Conservation (phyloP, 129 eudicot species). For the Saposhnikovia divaricata region DNA sequence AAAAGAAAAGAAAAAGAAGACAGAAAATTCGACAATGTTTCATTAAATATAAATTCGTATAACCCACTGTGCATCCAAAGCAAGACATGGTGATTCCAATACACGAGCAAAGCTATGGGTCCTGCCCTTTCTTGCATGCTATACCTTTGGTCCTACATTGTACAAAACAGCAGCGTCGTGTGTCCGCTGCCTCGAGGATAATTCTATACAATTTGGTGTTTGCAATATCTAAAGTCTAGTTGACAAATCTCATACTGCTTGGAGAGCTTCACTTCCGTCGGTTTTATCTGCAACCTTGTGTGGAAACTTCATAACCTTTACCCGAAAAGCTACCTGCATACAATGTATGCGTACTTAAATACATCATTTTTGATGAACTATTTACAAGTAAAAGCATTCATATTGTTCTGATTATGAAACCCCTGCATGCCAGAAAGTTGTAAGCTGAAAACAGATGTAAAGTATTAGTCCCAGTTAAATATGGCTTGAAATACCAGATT, state of each 20-base stretch:
- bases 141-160: constrained; percentile 8
- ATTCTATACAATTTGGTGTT: constrained; percentile 44
- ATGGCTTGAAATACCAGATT: not conserved
- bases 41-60: not conserved
- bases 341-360: not conserved
- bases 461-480: not conserved
- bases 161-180: constrained; percentile 18
- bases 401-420: not conserved
- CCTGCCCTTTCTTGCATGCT: not conserved
- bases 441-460: not conserved
- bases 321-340: constrained; percentile 71
- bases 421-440: not conserved
- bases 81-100: not conserved
- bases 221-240: not conserved
- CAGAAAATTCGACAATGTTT: not conserved
- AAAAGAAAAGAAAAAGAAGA: not conserved
- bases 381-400: not conserved
- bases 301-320: constrained; percentile 51
- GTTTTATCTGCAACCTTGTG: constrained; percentile 26
- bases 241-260: constrained; percentile 31
- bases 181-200: constrained; percentile 11
- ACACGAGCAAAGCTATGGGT: not conserved
- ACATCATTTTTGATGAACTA: not conserved
- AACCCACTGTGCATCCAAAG: not conserved
- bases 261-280: constrained; percentile 35